Base-by-base conservation (phyloP, 129 eudicot genomes). In the Rutidosis leptorrhynchoides region DNA sequence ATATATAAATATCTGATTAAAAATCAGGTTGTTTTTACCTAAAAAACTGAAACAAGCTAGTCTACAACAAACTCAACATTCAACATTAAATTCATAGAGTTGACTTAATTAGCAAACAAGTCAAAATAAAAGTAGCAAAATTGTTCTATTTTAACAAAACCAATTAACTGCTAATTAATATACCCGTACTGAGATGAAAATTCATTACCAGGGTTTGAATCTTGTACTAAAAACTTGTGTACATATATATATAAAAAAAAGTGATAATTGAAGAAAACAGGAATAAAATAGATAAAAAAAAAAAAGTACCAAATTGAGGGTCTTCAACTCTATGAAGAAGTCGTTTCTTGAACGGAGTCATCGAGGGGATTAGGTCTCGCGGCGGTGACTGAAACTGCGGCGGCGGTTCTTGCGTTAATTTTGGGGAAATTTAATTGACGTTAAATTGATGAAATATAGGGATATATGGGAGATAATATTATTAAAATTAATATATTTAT, bases 261-360 rank as follows among this genome's bases (percentile, higher is more conserved):
- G 23, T 17, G 7, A 43, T 3, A 53, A 8, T 7, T 27, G 25
- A 53, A 24, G 1, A 11, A 40, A 53, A 26, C 42, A 7, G 14
- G 21, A 74, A 11, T 26, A 1, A 64, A 64, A n/a, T 55, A 22
- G 11, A 10, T 5, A 49, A 19, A 49, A 3, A 2, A 35, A 1
- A 23, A 69, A 17, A 3, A 7, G 52, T 58, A 71, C 74, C 82
- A 37, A 71, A 65, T 16, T 56, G 19, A 22, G 78, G 17, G 37
- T 73, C 75, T 79, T 73, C 79, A 57, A 64, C 74, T 73, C 79
- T 69, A 49, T 79, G 83, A 69, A 73, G 79, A 21, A 73, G 79
- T 10, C 83, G 74, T 57, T 79, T 79, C 64, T 79, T 79, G 67
- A 79, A 73, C 8, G 83, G 83, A 26, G 75, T 73, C 75, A 73